Base-by-base conservation (phyloP, 202 grass and related monocot species). In the Schoenoplectus tabernaemontani region DNA sequence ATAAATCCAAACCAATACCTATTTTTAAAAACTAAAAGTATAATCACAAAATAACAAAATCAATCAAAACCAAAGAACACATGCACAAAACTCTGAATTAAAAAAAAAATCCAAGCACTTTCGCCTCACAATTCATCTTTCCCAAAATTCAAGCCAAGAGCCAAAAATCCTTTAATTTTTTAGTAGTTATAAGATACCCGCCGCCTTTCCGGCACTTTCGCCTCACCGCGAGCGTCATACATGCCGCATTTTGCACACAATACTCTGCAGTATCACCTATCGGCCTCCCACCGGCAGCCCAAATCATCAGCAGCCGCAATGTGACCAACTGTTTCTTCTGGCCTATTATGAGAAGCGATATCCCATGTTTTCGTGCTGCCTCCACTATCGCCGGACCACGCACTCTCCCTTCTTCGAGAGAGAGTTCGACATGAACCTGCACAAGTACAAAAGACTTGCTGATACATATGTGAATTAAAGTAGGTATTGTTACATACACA, bases 131-230 rank as follows among this genome's bases (percentile, higher is more conserved):
- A 30, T 12, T 28, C 43, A 72, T 10, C 2, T 30, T 36, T 39
- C n/a, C 63, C 13, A 85, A 75, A 82, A 54, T n/a, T 96, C 61
- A 96, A 0, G 93, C 93, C 20, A 96, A 84, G 48, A 96, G 90
- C 93, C 93, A 96, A 87, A 96, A 96, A 61, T 96, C 90, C 37
- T 71, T 83, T 13, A 90, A 90, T 0, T 90, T 77, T 54, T 87
- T 87, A 51, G 90, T 92, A 78, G 90, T 96, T 80, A 96, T 87
- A 81, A 96, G 88, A 81, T 92, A 96, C 0, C 90, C 93, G 34
- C 80, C 83, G 13, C 90, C 90, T 82, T 87, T 76, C 32, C 83
- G 63, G 84, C 88, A 87, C 87, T 96, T 96, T 10, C 82, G 82
- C 53, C 88, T 78, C 47, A 96, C 88, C 1, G 90, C 93, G 7